Conservation (phyloP, 192 early-diverging fungal genomes). For the Coemansia sp. region DNA sequence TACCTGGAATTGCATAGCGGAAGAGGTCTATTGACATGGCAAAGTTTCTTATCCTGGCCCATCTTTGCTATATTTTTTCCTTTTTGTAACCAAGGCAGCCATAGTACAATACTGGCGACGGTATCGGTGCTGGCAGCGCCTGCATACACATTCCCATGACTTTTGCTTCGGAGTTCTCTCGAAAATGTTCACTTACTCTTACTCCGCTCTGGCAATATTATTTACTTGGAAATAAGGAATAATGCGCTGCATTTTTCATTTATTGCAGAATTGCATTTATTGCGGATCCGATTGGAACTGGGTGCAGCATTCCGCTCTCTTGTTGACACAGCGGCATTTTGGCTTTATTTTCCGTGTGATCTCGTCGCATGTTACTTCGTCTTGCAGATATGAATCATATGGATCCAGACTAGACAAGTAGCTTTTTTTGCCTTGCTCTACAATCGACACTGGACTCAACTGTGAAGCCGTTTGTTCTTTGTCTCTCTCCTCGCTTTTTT, state of each 20-base stretch:
- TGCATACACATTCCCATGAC: not conserved
- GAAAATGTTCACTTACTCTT: not conserved
- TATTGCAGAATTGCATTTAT: slow-evolving; percentile 3
- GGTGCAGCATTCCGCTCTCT: not conserved
- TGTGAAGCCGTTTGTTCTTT: not conserved
- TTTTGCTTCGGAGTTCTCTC: not conserved
- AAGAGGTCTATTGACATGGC: not conserved
- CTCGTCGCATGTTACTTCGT: not conserved
- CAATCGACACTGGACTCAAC: slow-evolving; percentile 1
- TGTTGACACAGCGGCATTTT: not conserved
- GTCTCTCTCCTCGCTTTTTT: not conserved
- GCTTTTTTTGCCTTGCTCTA: not conserved
- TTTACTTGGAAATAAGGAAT: not conserved
- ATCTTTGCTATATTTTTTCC: not conserved
- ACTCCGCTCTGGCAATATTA: not conserved
- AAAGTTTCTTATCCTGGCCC: not conserved
- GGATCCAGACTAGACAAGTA: not conserved
- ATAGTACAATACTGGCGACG: not conserved
- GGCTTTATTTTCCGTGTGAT: slow-evolving; percentile 3
- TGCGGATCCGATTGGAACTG: slow-evolving; percentile 1
- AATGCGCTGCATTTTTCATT: not conserved
- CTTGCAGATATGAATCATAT: slow-evolving; percentile 18
- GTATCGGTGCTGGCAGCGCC: not conserved
- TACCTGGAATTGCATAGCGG: not conserved
- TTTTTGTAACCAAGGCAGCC: not conserved